These are phyloP conservation scores for Novymonas esmeraldas DNA, from an alignment of 208 protist genomes.

Conservation along the genomic window DNA sequence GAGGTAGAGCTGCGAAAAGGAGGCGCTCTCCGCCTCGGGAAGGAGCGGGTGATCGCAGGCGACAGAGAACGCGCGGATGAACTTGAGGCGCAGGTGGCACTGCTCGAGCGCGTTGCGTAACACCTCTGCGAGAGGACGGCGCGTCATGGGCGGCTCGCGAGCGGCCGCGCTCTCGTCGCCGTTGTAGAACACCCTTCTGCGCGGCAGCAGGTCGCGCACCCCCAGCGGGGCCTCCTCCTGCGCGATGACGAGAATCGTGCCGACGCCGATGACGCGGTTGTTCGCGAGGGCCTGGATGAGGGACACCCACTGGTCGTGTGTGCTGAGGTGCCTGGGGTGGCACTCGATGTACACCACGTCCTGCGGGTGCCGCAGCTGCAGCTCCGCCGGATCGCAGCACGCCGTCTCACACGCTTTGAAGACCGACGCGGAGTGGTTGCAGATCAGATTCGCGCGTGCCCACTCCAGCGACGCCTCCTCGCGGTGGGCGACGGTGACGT, in stretches of 20 bases:
- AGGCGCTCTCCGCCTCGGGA: slow-evolving; percentile 47
- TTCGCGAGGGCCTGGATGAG: slow-evolving; percentile 42
- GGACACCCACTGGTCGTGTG: slow-evolving; percentile 56
- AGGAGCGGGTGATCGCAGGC: slow-evolving; percentile 72
- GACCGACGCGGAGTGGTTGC: slow-evolving; percentile 62
- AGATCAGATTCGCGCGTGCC: slow-evolving; percentile 69
- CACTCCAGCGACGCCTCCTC: slow-evolving; percentile 52
- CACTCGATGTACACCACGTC: slow-evolving; percentile 84
- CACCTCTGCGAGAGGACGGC: slow-evolving; percentile 35
- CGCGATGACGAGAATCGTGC: slow-evolving; percentile 66
- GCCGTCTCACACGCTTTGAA: slow-evolving; percentile 69
- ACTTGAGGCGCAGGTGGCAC: slow-evolving; percentile 51
- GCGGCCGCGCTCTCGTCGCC: slow-evolving; percentile 8
- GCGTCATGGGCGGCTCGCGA: slow-evolving; percentile 15
- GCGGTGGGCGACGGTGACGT: slow-evolving; percentile 64
- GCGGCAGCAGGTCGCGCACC: slow-evolving; percentile 54
- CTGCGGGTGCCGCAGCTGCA: slow-evolving; percentile 34
- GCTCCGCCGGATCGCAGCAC: slow-evolving; percentile 39
- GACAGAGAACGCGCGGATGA: slow-evolving; percentile 66
- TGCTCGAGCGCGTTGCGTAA: slow-evolving; percentile 49
- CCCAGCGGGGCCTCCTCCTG: slow-evolving; percentile 75
- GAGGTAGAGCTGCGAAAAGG: slow-evolving; percentile 69
- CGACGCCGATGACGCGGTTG: slow-evolving; percentile 53
- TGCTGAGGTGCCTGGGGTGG: slow-evolving; percentile 49
- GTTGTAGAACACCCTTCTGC: slow-evolving; percentile 1